A percentile compares a stretch with the other conserved stretches of the same genome.
Conservation (phyloP, 2,329 filamentous ascomycete species). For the Akanthomyces muscarius region DNA sequence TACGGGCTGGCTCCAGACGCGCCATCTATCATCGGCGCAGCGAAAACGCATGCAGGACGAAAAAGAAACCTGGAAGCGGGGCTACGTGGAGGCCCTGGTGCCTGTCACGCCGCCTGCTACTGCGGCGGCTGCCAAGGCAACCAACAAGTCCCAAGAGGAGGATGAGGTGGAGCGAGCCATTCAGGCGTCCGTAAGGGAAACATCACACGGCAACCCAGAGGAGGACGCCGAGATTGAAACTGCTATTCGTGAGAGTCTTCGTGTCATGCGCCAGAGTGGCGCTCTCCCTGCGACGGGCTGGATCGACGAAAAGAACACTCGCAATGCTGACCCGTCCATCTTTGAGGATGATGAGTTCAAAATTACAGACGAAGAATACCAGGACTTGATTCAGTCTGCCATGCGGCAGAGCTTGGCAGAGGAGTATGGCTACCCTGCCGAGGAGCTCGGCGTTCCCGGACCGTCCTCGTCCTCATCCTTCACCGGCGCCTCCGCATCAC, state of each 20-base stretch:
- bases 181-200: constrained; percentile 62
- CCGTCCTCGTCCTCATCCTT: background rate
- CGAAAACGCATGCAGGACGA: constrained; percentile 47
- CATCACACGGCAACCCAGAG: constrained; percentile 62
- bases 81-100: constrained; percentile 25
- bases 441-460: constrained; percentile 20
- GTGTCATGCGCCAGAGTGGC: constrained; percentile 42
- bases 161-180: constrained; percentile 71
- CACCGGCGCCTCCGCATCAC: background rate
- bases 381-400: constrained; percentile 52
- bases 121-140: background rate
- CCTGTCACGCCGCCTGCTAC: background rate
- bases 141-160: constrained; percentile 27
- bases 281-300: constrained; percentile 17
- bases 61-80: constrained; percentile 41
- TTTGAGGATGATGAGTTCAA: constrained; percentile 40
- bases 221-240: constrained; percentile 70
- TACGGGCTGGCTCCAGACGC: constrained; percentile 47
- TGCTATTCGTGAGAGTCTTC: constrained; percentile 69
- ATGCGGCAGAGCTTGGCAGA: constrained; percentile 47
- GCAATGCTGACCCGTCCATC: constrained; percentile 29
- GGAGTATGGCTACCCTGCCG: constrained; percentile 15
- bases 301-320: constrained; percentile 21
- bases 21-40: constrained; percentile 47
- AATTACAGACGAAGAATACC: constrained; percentile 56